Evolutionary conservation across 2,329 filamentous ascomycete species (phyloP).

Genomic region (Botryosphaeria dothidea): DNA sequence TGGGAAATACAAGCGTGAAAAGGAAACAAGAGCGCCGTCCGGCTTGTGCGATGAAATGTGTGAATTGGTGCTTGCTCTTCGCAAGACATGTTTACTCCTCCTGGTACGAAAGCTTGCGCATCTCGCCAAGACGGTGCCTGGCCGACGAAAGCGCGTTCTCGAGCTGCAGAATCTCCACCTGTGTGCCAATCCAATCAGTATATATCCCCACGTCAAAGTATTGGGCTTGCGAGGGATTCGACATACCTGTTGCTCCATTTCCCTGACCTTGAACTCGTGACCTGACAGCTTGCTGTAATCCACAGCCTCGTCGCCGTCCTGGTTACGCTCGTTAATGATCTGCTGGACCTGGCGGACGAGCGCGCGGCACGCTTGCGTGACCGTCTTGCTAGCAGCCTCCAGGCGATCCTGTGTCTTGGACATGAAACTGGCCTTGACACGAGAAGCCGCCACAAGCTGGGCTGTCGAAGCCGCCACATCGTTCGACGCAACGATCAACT

Average conservation of each 20-base stretch:
- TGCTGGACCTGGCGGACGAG: conserved; percentile 91
- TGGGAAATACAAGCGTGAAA: not conserved
- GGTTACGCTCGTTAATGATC: conserved; percentile 85
- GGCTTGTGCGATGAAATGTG: not conserved
- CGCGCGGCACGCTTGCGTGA: conserved; percentile 82
- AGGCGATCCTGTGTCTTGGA: conserved; percentile 92
- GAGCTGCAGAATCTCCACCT: conserved; percentile 97
- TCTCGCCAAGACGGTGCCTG: conserved; percentile 84
- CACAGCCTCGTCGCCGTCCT: conserved; percentile 73
- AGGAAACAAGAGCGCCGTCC: not conserved
- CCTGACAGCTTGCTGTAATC: conserved; percentile 87
- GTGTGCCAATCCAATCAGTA: conserved; percentile 20
- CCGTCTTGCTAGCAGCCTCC: conserved; percentile 88
- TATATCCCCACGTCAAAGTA: not conserved
- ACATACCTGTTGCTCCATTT: conserved; percentile 99
- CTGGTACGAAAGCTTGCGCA: conserved; percentile 95
- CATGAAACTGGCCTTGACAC: conserved; percentile 98
- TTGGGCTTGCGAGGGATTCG: not conserved
- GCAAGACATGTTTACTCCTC: conserved; percentile 55
- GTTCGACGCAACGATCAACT: conserved; percentile 96
- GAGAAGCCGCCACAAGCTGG: conserved; percentile 90
- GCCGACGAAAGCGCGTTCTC: conserved; percentile 83
- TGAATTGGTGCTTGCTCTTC: not conserved
- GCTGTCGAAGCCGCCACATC: conserved; percentile 95
- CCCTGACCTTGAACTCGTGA: conserved; percentile 96